Evolutionary conservation across 805 yeast genomes (phyloP), one percentile per base, ranked within the genome.

Genomic region (Candida loeiensis): DNA sequence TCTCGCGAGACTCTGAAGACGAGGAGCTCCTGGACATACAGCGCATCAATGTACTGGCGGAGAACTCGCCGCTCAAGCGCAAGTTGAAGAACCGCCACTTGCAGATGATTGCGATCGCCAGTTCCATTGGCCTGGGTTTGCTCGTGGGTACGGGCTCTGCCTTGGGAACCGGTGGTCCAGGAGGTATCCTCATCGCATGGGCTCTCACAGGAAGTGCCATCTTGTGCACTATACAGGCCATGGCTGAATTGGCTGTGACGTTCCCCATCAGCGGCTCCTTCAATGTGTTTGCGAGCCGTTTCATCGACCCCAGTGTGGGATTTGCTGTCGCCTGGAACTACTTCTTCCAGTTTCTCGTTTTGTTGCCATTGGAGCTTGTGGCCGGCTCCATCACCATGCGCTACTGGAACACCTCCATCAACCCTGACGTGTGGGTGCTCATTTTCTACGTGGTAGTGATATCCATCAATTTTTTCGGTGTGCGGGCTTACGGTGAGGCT

Each of bases 21-120:
- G 50, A 47, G 4, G 48, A 49, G 18, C 54, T 71, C 59, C 59
- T 67, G n/a, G 67, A 63, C 24, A 49, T 62, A 44, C 73, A 71
- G 47, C 58, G 59, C 45, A 56, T 69, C 36, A 57, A 63, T 33
- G 53, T 58, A 40, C 66, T 68, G 34, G 56, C 72, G 4, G 58
- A 71, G 31, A 58, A 59, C 34, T 67, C 76, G 56, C 70, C 67
- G 6, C 61, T 67, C 64, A 63, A 62, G 31, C 56, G 76, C 43
- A 66, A 71, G 21, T 60, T 76, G 45, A 65, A 66, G 46, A 50
- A 54, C 40, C 63, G 80, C 53, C 79, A 75, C 44, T 63, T 75
- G 44, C 83, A 78, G 55, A 76, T 80, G 80, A 76, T 80, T 47
- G 82, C 87, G 30, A 71, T 82, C 40, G 88, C 85, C 49, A 85